Evolutionary conservation across 2,329 filamentous ascomycete genomes (phyloP).

Genomic region (Tolypocladium tundrense): DNA sequence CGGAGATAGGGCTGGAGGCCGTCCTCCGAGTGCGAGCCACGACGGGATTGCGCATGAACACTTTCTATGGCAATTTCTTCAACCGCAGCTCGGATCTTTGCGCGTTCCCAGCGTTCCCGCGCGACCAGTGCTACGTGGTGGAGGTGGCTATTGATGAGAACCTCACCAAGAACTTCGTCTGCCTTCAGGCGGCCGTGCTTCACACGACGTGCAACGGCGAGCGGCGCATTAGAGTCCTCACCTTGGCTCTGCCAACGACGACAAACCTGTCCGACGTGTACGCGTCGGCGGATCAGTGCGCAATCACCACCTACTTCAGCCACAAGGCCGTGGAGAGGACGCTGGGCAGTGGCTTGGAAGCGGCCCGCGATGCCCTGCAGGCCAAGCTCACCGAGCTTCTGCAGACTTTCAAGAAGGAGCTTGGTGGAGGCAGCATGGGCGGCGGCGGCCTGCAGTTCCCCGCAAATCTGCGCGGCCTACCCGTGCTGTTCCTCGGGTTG

Average conservation of each 20-base stretch:
- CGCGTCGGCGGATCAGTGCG: conserved; percentile 87
- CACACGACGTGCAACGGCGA: conserved; percentile 98
- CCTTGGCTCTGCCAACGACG: conserved; percentile 84
- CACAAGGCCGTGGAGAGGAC: conserved; percentile 95
- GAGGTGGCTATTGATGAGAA: conserved; percentile 97
- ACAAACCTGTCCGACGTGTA: conserved; percentile 85
- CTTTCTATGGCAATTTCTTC: conserved; percentile 99
- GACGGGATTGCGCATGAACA: conserved; percentile 89
- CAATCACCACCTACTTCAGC: conserved; percentile 87
- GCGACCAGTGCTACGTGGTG: conserved; percentile 94
- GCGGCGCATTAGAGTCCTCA: conserved; percentile 88
- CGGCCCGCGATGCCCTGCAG: conserved; percentile 82
- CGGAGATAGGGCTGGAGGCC: conserved; percentile 91
- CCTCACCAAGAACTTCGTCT: conserved; percentile 82
- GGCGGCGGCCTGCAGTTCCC: conserved; percentile 92
- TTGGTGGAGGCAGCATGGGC: conserved; percentile 91
- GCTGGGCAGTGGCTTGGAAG: conserved; percentile 76
- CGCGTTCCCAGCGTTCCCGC: conserved; percentile 94
- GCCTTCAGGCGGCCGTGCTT: conserved; percentile 85
- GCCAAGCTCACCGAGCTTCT: conserved; percentile 86
- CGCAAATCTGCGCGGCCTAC: conserved; percentile 78
- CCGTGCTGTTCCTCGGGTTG: conserved; percentile 82
- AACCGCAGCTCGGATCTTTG: conserved; percentile 96
- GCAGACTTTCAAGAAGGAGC: conserved; percentile 92
- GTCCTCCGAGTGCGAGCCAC: conserved; percentile 92